Evolutionary conservation across 345 rosid genomes (phyloP), one percentile per base, ranked within the genome.

Genomic region (sweet orange (Citrus sinensis)): DNA sequence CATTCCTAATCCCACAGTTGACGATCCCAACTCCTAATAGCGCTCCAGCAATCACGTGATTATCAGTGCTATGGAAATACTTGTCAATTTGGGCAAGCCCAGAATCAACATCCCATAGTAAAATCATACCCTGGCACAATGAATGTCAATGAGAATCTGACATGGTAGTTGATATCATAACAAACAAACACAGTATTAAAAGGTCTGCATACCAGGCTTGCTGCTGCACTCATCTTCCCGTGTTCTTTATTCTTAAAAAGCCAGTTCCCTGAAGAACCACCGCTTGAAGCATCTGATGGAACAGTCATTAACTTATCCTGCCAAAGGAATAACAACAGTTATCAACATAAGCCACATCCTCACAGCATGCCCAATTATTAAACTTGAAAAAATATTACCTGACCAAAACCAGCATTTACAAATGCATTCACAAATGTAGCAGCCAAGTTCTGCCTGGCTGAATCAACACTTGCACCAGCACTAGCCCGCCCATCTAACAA

Each of bases 241-340:
- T 96, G 98, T 77, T 92, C 99, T 83, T 92, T 96, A 76, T 96
- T 96, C 85, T 94, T 96, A 88, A 92, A 92, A 79, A 96, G 95
- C 99, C 98, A 96, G 80, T 86, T 90, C 80, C 89, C 95, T 20
- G 97, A 87, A 66, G 94, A 68, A 79, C 91, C 91, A 67, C 92
- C 83, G 76, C 88, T 84, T 64, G 97, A 85, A 67, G 90, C 67
- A 82, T 96, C 98, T 74, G 97, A 82, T 72, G 86, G 92, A 32
- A 84, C 90, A 14, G 97, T 96, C 98, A 96, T 94, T 78, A 96
- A 79, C 83, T 92, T 96, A 88, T 96, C 98, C 97, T 95, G 89
- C 74, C 82, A 68, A 61, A 55, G 58, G 82, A 73, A 61, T 54
- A 51, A 27, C 49, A 76, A 54, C 5, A 6, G 51, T 37, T 59